Percentiles rank a stretch among this genome's conserved stretches.
These are phyloP conservation scores for Filosporella fistucella DNA, from an alignment of 495 filamentous ascomycete genomes.

Conservation along the genomic window DNA sequence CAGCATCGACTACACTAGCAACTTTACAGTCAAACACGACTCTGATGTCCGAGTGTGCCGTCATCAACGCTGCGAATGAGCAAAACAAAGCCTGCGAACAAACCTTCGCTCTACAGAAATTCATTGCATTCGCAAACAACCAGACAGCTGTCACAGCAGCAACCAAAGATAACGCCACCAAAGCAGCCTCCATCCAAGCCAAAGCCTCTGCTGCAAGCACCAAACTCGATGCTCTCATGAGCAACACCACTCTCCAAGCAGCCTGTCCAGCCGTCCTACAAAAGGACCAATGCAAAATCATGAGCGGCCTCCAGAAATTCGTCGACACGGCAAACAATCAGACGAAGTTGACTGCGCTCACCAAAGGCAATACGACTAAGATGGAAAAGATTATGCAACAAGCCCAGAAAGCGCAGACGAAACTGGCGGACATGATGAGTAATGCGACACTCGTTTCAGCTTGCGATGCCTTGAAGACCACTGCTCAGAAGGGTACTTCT, in stretches of 20 bases:
- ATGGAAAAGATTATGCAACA: slow-evolving; percentile 4
- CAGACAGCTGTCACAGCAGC: slow-evolving; percentile 6
- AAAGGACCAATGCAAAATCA: slow-evolving; percentile 12
- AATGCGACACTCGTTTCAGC: slow-evolving; percentile 15
- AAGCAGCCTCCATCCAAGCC: slow-evolving; percentile 4
- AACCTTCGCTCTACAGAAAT: slow-evolving; percentile 13
- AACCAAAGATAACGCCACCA: slow-evolving; percentile 17
- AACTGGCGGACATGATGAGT: slow-evolving; percentile 6
- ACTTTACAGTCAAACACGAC: slow-evolving; percentile 11
- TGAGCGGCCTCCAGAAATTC: slow-evolving; percentile 9
- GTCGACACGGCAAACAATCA: slow-evolving; percentile 8
- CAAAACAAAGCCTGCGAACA: slow-evolving; percentile 10
- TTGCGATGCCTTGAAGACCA: slow-evolving; percentile 1
- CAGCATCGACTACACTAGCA: slow-evolving; percentile 2
- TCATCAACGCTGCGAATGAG: slow-evolving; percentile 5
- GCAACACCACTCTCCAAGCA: slow-evolving; percentile 15
- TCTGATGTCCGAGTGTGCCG: slow-evolving; percentile 7
- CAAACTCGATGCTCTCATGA: slow-evolving; percentile 8
- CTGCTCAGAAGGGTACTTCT: background rate
- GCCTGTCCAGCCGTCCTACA: slow-evolving; percentile 13
- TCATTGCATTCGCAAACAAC: slow-evolving; percentile 15
- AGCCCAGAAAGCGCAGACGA: slow-evolving; percentile 9
- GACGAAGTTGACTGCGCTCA: slow-evolving; percentile 8
- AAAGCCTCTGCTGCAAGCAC: slow-evolving; percentile 5
- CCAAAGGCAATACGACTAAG: slow-evolving; percentile 15